These are phyloP conservation scores for Orobanche coerulescens DNA, from an alignment of 257 asterid species.

Conservation along the genomic window DNA sequence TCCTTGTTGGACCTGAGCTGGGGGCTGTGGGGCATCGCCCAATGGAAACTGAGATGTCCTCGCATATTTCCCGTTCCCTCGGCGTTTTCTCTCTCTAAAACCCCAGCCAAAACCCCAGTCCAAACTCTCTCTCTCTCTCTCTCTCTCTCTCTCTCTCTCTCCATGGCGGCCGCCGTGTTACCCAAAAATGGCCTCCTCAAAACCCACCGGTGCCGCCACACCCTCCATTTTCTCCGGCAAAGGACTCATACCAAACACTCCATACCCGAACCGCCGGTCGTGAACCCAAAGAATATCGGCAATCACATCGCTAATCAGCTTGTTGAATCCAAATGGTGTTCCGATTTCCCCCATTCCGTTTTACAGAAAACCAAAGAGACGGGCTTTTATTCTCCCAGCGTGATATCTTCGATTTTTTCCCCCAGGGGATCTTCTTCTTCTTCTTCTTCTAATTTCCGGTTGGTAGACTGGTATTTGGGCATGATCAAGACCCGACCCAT, in stretches of 20 bases:
- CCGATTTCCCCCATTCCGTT: slow-evolving; percentile 33
- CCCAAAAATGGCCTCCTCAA: slow-evolving; percentile 8
- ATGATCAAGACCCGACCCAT: slow-evolving; percentile 61
- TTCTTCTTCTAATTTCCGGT: slow-evolving; percentile 30
- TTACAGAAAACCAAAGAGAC: slow-evolving; percentile 25
- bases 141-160: too few species aligned
- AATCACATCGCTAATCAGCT: slow-evolving; percentile 4
- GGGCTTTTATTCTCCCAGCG: slow-evolving; percentile 21
- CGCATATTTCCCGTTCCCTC: too few species aligned
- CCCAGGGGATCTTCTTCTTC: slow-evolving; percentile 17
- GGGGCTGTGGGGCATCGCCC: too few species aligned
- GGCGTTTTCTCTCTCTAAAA: too few species aligned
- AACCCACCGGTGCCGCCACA: slow-evolving; percentile 10
- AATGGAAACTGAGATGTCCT: too few species aligned
- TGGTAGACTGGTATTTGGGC: slow-evolving; percentile 62
- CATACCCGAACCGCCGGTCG: slow-evolving; percentile 20
- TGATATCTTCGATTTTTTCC: slow-evolving; percentile 16
- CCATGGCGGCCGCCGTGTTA: slow-evolving; percentile 27
- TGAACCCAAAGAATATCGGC: slow-evolving; percentile 13
- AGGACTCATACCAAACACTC: slow-evolving; percentile 13
- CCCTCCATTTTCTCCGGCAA: slow-evolving; percentile 4
- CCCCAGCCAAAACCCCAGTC: slow-evolving; percentile 20
- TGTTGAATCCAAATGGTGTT: slow-evolving; percentile 34
- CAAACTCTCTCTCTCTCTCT: too few species aligned
- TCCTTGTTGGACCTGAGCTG: too few species aligned